A percentile compares a stretch with the other conserved stretches of the same genome.
These are phyloP conservation scores for Solanum lycopersicoides DNA, from an alignment of 257 asterid genomes.

Conservation along the genomic window DNA sequence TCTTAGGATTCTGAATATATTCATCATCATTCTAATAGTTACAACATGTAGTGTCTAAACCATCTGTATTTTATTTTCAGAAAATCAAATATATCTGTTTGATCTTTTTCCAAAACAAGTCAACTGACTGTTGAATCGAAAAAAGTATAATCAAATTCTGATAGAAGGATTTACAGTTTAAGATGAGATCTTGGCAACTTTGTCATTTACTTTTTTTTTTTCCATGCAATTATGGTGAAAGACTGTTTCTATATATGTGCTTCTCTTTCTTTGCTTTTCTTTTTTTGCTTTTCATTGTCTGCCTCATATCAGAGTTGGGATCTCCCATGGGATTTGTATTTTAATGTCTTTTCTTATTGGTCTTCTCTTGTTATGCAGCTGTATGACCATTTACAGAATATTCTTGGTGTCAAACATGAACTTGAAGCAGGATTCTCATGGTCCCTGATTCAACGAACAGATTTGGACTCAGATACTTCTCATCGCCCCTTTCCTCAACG, in stretches of 20 bases:
- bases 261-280: background rate
- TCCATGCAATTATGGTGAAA: background rate
- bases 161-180: background rate
- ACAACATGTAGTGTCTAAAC: background rate
- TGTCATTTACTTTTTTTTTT: background rate
- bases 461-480: conserved; percentile 43
- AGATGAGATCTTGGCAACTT: background rate
- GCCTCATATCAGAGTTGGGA: background rate
- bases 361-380: conserved; percentile 30
- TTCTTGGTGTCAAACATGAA: conserved; percentile 61
- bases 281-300: background rate
- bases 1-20: background rate
- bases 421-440: conserved; percentile 3
- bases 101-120: background rate
- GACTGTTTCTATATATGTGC: background rate
- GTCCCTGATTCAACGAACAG: conserved; percentile 57
- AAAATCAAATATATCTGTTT: background rate
- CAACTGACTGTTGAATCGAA: background rate
- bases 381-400: conserved; percentile 66
- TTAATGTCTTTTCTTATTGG: background rate
- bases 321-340: background rate
- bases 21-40: background rate
- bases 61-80: background rate
- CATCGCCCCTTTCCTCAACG: conserved; percentile 7
- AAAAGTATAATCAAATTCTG: background rate